These are phyloP conservation scores for Astragalus membranaceus DNA, from an alignment of 306 rosid species.

Conservation along the genomic window DNA sequence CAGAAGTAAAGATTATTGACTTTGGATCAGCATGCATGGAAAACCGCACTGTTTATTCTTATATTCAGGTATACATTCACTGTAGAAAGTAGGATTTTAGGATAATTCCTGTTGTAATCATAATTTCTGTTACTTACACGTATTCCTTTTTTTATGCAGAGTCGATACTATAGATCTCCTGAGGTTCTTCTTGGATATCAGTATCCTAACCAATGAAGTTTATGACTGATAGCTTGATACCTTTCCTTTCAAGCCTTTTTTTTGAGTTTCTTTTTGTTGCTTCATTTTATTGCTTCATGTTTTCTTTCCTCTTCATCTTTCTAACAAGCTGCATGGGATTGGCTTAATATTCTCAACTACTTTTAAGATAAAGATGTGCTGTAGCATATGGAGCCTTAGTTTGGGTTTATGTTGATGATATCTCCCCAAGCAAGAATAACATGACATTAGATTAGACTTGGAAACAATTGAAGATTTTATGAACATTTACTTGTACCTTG, in stretches of 20 bases:
- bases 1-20: constrained; percentile 92
- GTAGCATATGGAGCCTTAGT: constrained; percentile 1
- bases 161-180: constrained; percentile 97
- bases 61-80: constrained; percentile 70
- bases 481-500: not conserved
- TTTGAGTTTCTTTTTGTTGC: not conserved
- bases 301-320: constrained; percentile 6
- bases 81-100: constrained; percentile 6
- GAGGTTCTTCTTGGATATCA: constrained; percentile 99
- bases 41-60: constrained; percentile 97
- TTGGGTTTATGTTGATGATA: not conserved
- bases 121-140: constrained; percentile 16
- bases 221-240: not conserved
- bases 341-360: not conserved
- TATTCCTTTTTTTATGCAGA: constrained; percentile 50
- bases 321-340: constrained; percentile 11
- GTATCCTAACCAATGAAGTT: constrained; percentile 65
- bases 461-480: not conserved
- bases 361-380: constrained; percentile 13
- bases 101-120: constrained; percentile 14
- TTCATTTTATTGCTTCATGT: not conserved
- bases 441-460: not conserved
- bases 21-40: constrained; percentile 99
- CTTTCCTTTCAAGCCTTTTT: constrained; percentile 1
- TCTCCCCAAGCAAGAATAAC: not conserved